phyloP scores from a whole-genome alignment of 2,329 filamentous ascomycete genomes.

The Aspergillus caelatus region DNA sequence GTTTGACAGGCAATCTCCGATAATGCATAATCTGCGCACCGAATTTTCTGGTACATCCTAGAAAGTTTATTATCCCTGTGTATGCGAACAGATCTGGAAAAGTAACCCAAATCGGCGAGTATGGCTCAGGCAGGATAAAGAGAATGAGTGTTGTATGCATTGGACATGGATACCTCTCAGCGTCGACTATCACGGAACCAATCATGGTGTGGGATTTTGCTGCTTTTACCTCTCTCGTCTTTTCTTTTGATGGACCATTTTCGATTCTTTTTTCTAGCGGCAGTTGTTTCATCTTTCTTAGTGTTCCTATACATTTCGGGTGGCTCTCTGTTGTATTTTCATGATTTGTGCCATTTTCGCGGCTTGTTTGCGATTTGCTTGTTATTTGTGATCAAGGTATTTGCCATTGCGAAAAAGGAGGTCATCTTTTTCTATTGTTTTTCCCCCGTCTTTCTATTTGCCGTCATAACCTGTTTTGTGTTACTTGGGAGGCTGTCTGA shows the following conservation, averaged over 20 bases:
- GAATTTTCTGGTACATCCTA: background rate
- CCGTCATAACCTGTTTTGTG: constrained; percentile 22
- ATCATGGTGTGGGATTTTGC: constrained; percentile 22
- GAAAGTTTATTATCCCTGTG: background rate
- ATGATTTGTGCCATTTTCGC: constrained; percentile 3
- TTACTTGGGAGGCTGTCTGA: constrained; percentile 45
- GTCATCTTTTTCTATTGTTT: constrained; percentile 16
- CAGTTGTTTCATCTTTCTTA: constrained; percentile 13
- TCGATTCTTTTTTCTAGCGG: constrained; percentile 10
- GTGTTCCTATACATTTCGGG: constrained; percentile 23
- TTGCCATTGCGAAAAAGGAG: constrained; percentile 18
- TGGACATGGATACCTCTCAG: constrained; percentile 12
- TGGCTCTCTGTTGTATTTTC: constrained; percentile 26
- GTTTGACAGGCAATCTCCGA: background rate
- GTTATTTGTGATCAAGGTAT: constrained; percentile 14
- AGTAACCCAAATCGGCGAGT: background rate
- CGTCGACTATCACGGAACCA: constrained; percentile 18
- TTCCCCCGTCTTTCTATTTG: constrained; percentile 3
- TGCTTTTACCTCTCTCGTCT: constrained; percentile 19
- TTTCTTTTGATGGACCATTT: constrained; percentile 10
- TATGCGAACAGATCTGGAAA: background rate
- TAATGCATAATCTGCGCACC: background rate
- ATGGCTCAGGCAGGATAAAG: background rate
- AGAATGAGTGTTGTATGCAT: constrained; percentile 17
- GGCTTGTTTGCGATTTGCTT: constrained; percentile 15